Evolutionary conservation across 1,284 basidiomycete genomes (phyloP).

Genomic region (Rhodotorula sp.): DNA sequence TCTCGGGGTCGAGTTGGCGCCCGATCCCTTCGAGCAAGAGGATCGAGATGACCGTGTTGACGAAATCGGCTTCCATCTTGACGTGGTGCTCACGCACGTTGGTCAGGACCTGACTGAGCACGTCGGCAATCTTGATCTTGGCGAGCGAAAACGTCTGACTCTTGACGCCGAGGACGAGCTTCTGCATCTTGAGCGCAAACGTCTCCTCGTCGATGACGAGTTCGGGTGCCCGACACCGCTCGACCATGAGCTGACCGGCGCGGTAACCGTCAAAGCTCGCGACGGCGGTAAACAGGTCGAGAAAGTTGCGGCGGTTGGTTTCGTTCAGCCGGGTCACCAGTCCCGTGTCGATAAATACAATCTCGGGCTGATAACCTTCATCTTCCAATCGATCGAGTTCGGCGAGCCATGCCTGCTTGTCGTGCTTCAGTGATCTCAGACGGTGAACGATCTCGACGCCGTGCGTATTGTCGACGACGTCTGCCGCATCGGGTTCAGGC

Average conservation of each 20-base stretch:
- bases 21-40: conserved; percentile 94
- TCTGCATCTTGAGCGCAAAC: conserved; percentile 96
- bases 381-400: conserved; percentile 65
- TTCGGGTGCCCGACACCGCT: conserved; percentile 88
- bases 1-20: conserved; percentile 80
- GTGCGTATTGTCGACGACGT: conserved; percentile 27
- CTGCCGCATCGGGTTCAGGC: conserved; percentile 57
- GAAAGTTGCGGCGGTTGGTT: conserved; percentile 82
- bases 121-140: conserved; percentile 91
- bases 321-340: conserved; percentile 82
- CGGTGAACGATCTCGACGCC: conserved; percentile 61
- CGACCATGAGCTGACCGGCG: conserved; percentile 92
- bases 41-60: conserved; percentile 95
- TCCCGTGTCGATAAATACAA: conserved; percentile 95
- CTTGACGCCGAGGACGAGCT: conserved; percentile 88
- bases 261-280: conserved; percentile 96
- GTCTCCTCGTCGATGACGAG: conserved; percentile 87
- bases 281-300: conserved; percentile 93
- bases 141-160: conserved; percentile 94
- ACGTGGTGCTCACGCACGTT: conserved; percentile 93
- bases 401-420: conserved; percentile 66
- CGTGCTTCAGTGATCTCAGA: conserved; percentile 52
- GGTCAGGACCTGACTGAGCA: conserved; percentile 74
- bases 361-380: conserved; percentile 84
- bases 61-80: conserved; percentile 97